A percentile compares a stretch with the other conserved stretches of the same genome.
Conservation (phyloP, 164 flowering plant species). For the Santalum album region DNA sequence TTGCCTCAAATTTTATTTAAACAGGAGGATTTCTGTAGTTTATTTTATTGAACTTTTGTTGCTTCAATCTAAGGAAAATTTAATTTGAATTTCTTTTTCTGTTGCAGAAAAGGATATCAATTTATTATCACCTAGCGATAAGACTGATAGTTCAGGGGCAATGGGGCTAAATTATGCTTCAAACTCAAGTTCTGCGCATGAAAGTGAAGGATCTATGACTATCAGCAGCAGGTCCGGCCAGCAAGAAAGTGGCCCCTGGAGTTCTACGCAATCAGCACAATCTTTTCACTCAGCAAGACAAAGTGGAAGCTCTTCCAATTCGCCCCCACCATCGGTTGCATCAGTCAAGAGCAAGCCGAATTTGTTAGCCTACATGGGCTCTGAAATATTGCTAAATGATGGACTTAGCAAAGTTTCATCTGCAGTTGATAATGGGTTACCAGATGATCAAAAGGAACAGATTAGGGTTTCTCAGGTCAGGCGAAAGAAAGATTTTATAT, state of each 20-base stretch:
- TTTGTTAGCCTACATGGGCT: neutral
- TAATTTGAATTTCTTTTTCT: too few relatives aligned
- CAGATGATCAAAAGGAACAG: constrained; percentile 15
- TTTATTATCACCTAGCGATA: too few relatives aligned
- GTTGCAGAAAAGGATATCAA: too few relatives aligned
- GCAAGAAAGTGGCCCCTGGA: neutral
- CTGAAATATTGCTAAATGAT: constrained; percentile 7
- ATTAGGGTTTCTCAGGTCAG: constrained; percentile 23
- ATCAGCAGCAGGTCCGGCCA: neutral
- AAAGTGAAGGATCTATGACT: neutral
- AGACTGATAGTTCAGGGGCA: too few relatives aligned
- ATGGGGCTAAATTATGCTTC: too few relatives aligned
- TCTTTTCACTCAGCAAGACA: neutral
- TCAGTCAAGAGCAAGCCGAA: constrained; percentile 4
- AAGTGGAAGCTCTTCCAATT: neutral
- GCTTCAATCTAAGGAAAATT: too few relatives aligned
- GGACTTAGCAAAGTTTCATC: constrained; percentile 9
- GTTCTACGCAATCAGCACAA: neutral
- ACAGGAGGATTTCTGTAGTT: too few relatives aligned
- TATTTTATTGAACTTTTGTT: too few relatives aligned
- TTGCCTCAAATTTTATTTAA: too few relatives aligned
- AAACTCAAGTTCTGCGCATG: too few relatives aligned
- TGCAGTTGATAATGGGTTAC: constrained; percentile 2
- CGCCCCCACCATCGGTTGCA: constrained; percentile 1
- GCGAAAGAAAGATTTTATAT: constrained; percentile 35